phyloP scores from a whole-genome alignment of 768 basidiomycete genomes.

The Sporobolomyces phaffii region DNA sequence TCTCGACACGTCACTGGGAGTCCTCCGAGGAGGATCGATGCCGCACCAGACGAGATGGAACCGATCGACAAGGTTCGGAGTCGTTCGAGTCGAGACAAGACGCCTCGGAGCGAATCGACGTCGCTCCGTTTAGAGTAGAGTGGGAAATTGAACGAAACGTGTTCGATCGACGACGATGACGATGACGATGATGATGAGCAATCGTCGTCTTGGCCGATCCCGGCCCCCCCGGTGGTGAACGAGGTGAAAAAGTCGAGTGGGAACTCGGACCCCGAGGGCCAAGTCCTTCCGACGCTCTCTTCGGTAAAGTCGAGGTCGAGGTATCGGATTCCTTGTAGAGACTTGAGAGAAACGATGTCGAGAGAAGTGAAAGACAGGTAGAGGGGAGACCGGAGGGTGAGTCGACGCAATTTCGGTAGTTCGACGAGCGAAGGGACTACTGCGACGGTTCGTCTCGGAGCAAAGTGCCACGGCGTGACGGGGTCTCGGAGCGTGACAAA shows the following conservation, averaged over 20 bases:
- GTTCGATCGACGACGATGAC: not conserved
- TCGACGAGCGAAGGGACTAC: not conserved
- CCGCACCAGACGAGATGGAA: too few species aligned
- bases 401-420: not conserved
- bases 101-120: not conserved
- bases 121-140: constrained; percentile 5
- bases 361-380: not conserved
- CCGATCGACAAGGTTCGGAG: not conserved
- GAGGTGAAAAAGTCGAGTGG: not conserved
- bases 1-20: not conserved
- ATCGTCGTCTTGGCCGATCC: too few species aligned
- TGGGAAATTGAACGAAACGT: constrained; percentile 9
- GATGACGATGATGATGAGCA: too few species aligned
- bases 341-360: not conserved
- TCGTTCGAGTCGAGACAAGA: not conserved
- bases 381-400: constrained; percentile 6
- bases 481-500: not conserved
- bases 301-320: constrained; percentile 4
- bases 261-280: not conserved
- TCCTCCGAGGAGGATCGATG: too few species aligned
- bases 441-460: not conserved
- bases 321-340: not conserved
- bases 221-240: not conserved
- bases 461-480: not conserved
- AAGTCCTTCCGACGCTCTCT: not conserved